These are phyloP conservation scores for Claviceps paspali DNA, from an alignment of 2,329 filamentous ascomycete species.

Conservation along the genomic window DNA sequence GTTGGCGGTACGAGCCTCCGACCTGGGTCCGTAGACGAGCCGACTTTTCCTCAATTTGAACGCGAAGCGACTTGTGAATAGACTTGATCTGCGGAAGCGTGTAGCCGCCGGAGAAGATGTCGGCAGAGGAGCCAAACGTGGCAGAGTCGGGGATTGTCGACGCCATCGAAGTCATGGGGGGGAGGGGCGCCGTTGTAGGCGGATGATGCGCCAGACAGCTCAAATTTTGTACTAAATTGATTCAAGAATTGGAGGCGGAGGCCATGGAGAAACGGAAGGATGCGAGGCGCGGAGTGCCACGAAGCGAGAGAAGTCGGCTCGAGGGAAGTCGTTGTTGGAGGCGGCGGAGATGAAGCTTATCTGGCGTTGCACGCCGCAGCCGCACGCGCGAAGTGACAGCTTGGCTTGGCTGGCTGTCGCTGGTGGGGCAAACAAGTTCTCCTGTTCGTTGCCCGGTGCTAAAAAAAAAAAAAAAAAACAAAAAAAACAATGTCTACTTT, in stretches of 20 bases:
- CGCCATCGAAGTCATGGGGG: constrained; percentile 18
- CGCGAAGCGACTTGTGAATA: constrained; percentile 44
- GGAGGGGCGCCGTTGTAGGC: background rate
- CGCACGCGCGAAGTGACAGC: no score
- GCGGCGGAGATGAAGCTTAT: no score
- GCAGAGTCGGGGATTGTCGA: constrained; percentile 27
- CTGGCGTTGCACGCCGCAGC: no score
- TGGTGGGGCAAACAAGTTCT: no score
- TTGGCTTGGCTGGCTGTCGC: no score
- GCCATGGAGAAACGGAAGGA: no score
- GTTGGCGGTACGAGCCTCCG: constrained; percentile 63
- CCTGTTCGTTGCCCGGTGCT: no score
- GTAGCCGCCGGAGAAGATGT: constrained; percentile 39
- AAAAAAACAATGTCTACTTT: no score
- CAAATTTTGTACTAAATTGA: no score
- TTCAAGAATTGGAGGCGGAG: no score
- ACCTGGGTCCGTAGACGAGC: constrained; percentile 48
- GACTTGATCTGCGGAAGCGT: constrained; percentile 49
- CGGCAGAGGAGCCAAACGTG: constrained; percentile 30
- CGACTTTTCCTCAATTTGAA: constrained; percentile 46
- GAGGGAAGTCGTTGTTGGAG: no score
- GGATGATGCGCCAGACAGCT: background rate
- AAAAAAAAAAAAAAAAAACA: no score
- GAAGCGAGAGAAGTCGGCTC: background rate
- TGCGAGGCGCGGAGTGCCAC: background rate